These are phyloP conservation scores for Blastobotrys serpentis DNA, from an alignment of 1,139 yeast genomes.

Conservation along the genomic window DNA sequence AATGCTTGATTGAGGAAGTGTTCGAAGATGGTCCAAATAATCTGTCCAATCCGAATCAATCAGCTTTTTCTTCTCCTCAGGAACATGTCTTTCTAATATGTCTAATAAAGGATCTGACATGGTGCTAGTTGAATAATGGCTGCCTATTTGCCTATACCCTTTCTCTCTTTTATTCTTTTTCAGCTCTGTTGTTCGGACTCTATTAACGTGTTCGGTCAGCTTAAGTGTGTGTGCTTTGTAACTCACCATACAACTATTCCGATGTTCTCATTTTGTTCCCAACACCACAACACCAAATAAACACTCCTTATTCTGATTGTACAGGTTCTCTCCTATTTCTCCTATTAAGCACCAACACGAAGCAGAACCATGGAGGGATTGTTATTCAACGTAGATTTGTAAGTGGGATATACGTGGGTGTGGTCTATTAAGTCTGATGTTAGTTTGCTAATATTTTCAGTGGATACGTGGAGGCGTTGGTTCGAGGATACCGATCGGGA, in stretches of 20 bases:
- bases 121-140: neutral
- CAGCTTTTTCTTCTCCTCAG: conserved; percentile 20
- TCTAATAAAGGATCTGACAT: conserved; percentile 32
- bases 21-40: conserved; percentile 27
- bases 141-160: neutral
- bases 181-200: too few species aligned
- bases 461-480: conserved; percentile 92
- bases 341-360: conserved; percentile 11
- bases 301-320: neutral
- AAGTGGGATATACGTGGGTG: conserved; percentile 23
- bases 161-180: too few species aligned
- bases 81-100: conserved; percentile 25
- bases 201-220: conserved; percentile 3
- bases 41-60: conserved; percentile 14
- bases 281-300: neutral
- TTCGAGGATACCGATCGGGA: conserved; percentile 90
- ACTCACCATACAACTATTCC: too few species aligned
- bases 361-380: conserved; percentile 86
- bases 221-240: too few species aligned
- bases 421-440: neutral
- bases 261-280: neutral
- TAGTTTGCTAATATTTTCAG: conserved; percentile 29
- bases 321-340: neutral
- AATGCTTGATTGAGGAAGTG: conserved; percentile 25
- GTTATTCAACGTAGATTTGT: conserved; percentile 75